Percentiles rank a stretch among this genome's conserved stretches.
phyloP scores from a whole-genome alignment of 2,329 filamentous ascomycete genomes.

The Xylariaceae sp. region DNA sequence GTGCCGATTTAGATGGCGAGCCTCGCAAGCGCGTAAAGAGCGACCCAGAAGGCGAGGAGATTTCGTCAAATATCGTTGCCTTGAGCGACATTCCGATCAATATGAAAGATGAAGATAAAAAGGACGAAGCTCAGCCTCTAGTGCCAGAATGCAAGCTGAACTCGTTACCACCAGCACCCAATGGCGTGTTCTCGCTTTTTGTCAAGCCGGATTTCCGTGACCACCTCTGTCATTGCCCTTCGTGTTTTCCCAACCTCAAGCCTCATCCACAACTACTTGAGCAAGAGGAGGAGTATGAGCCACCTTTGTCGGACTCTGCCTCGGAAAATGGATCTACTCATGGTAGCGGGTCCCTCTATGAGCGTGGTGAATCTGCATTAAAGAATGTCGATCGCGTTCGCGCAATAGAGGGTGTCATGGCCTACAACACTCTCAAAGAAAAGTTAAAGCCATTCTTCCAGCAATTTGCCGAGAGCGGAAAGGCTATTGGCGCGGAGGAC shows the following conservation, averaged over 20 bases:
- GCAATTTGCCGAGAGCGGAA: conserved; percentile 89
- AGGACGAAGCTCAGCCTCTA: conserved; percentile 24
- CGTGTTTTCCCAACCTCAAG: conserved; percentile 78
- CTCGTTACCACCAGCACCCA: conserved; percentile 61
- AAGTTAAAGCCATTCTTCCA: conserved; percentile 94
- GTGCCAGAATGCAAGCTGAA: conserved; percentile 62
- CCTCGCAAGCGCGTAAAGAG: conserved; percentile 59
- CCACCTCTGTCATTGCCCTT: conserved; percentile 78
- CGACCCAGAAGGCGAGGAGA: conserved; percentile 37
- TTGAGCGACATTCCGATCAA: conserved; percentile 11
- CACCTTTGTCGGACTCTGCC: conserved; percentile 74
- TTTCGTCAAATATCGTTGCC: conserved; percentile 5
- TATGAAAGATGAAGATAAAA: conserved; percentile 32
- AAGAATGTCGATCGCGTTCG: conserved; percentile 90
- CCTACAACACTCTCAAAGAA: conserved; percentile 94
- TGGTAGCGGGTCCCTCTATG: conserved; percentile 82
- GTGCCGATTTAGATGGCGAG: conserved; percentile 42
- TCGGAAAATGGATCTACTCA: conserved; percentile 63
- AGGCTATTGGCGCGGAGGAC: conserved; percentile 89
- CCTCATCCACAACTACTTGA: conserved; percentile 83
- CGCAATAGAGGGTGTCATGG: conserved; percentile 97
- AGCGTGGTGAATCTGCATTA: conserved; percentile 90
- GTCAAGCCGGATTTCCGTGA: conserved; percentile 79
- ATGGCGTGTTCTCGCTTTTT: conserved; percentile 78
- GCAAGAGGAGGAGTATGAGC: conserved; percentile 93